These are phyloP conservation scores for Zanthoxylum bungeanum DNA, from an alignment of 345 rosid species.

Conservation along the genomic window DNA sequence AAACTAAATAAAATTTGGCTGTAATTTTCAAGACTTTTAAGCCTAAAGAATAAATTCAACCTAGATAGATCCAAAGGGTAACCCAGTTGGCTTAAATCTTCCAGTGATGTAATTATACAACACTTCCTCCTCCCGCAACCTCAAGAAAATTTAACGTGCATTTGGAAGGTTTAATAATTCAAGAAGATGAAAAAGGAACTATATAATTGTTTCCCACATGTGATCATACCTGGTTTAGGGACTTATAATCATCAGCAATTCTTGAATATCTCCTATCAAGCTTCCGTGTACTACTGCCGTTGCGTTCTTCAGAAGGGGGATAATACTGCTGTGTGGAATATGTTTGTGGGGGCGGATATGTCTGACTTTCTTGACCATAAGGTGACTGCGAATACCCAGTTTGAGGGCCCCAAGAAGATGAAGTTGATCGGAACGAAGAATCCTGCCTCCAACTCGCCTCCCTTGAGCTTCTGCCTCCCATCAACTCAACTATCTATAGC, in stretches of 20 bases:
- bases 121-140: background rate
- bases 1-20: background rate
- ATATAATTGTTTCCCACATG: background rate
- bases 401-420: constrained; percentile 44
- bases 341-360: constrained; percentile 27
- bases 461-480: constrained; percentile 71
- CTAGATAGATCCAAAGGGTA: too few relatives aligned
- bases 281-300: constrained; percentile 38
- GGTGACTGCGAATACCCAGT: constrained; percentile 32
- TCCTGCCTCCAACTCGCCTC: constrained; percentile 45
- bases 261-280: constrained; percentile 71
- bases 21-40: background rate
- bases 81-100: too few relatives aligned
- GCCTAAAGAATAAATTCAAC: too few relatives aligned
- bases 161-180: background rate
- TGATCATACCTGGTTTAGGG: constrained; percentile 67
- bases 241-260: constrained; percentile 71
- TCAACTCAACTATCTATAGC: constrained; percentile 29
- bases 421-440: constrained; percentile 33
- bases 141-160: background rate
- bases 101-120: background rate
- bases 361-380: constrained; percentile 47
- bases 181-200: background rate
- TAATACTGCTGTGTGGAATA: constrained; percentile 31
- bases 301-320: constrained; percentile 31